Percentiles rank a stretch among this genome's conserved stretches.
These are phyloP conservation scores for Mucor piriformis DNA, from an alignment of 371 early-diverging fungal species.

Conservation along the genomic window DNA sequence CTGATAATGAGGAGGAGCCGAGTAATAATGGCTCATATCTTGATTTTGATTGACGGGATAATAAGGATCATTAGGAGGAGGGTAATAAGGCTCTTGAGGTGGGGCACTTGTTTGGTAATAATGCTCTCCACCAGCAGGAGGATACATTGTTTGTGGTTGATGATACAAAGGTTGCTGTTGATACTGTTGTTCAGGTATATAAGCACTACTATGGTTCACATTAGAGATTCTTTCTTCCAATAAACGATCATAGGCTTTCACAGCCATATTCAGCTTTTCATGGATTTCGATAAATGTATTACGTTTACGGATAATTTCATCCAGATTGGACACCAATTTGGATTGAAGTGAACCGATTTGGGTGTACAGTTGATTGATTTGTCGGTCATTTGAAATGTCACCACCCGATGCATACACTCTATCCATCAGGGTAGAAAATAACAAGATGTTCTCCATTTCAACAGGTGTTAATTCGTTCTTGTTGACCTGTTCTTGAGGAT, in stretches of 20 bases:
- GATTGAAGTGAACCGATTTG: conserved; percentile 75
- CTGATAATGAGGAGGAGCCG: conserved; percentile 19
- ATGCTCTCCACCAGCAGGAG: not conserved
- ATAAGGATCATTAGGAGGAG: not conserved
- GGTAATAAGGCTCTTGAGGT: conserved; percentile 6
- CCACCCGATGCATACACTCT: conserved; percentile 59
- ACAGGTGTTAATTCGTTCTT: conserved; percentile 55
- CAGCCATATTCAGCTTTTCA: conserved; percentile 80
- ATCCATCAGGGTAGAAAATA: conserved; percentile 75
- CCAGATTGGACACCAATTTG: conserved; percentile 68
- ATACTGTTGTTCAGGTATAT: conserved; percentile 22
- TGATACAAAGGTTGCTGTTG: conserved; percentile 14
- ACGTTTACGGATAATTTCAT: conserved; percentile 67
- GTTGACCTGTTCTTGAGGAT: conserved; percentile 1
- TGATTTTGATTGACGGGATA: not conserved
- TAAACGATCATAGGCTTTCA: conserved; percentile 82
- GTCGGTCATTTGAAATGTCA: conserved; percentile 65
- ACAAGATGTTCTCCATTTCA: conserved; percentile 76
- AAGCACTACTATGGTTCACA: not conserved
- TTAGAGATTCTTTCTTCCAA: conserved; percentile 69
- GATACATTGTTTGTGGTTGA: conserved; percentile 5
- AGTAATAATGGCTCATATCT: conserved; percentile 13
- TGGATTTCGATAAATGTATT: conserved; percentile 66
- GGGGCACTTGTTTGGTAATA: conserved; percentile 10
- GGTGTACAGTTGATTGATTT: conserved; percentile 68